Conservation (phyloP, 2,329 filamentous ascomycete species). For the Penicillium sp. region DNA sequence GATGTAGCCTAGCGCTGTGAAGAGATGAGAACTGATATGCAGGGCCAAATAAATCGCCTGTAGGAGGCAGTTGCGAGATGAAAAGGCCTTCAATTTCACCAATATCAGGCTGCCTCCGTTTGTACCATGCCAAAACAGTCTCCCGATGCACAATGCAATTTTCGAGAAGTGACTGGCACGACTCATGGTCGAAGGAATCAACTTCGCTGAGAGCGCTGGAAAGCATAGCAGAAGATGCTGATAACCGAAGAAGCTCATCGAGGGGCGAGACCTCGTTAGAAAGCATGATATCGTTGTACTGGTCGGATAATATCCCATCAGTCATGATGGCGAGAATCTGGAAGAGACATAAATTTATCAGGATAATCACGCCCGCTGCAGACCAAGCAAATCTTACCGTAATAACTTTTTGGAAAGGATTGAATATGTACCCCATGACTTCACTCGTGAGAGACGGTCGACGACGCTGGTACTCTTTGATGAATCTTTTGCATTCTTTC, state of each 20-base stretch:
- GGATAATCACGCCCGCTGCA: background rate
- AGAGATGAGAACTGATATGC: background rate
- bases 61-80: too few species aligned
- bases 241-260: background rate
- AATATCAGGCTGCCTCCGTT: background rate
- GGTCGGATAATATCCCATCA: background rate
- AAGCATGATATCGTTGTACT: background rate
- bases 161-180: background rate
- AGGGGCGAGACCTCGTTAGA: background rate
- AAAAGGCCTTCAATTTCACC: background rate
- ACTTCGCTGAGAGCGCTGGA: background rate
- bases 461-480: background rate
- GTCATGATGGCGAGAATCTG: constrained; percentile 3
- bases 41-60: background rate
- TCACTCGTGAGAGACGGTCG: background rate
- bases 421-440: background rate
- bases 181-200: too few species aligned
- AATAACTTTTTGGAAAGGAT: background rate
- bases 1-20: background rate
- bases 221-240: background rate
- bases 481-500: background rate
- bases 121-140: background rate
- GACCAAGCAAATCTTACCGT: background rate
- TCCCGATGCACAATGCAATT: background rate
- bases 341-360: background rate